Percentiles rank a stretch among this genome's conserved stretches.
phyloP scores from a whole-genome alignment of 495 filamentous ascomycete genomes.

The Aspergillus avenaceus region DNA sequence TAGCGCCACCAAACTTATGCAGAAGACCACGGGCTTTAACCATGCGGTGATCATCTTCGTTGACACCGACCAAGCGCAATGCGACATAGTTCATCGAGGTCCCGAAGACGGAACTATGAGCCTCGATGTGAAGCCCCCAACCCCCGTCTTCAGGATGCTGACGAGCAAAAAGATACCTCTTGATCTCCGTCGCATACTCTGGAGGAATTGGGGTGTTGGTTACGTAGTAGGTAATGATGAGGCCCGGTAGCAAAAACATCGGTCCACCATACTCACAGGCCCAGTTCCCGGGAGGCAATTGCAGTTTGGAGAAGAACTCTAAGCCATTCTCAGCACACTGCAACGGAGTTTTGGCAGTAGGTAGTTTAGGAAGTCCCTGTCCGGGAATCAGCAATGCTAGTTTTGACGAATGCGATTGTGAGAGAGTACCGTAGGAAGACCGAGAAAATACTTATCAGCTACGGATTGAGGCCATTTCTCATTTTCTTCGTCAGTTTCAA shows the following conservation, averaged over 20 bases:
- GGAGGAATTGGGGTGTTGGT: slow-evolving; percentile 85
- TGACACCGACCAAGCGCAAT: slow-evolving; percentile 82
- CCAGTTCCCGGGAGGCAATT: slow-evolving; percentile 89
- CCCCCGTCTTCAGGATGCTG: slow-evolving; percentile 87
- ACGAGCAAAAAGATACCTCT: slow-evolving; percentile 84
- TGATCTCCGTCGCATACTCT: slow-evolving; percentile 82
- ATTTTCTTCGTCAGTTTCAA: slow-evolving; percentile 69
- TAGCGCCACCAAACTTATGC: slow-evolving; percentile 81
- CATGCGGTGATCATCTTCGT: slow-evolving; percentile 79
- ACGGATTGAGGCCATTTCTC: slow-evolving; percentile 78
- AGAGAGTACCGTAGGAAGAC: slow-evolving; percentile 57
- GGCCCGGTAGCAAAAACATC: slow-evolving; percentile 80
- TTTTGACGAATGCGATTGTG: background rate
- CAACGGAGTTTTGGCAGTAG: slow-evolving; percentile 66
- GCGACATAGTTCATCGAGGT: slow-evolving; percentile 86
- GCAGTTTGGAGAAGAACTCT: slow-evolving; percentile 83
- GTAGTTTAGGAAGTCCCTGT: slow-evolving; percentile 69
- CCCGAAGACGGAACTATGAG: slow-evolving; percentile 87
- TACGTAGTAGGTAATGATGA: slow-evolving; percentile 85
- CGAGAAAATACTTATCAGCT: slow-evolving; percentile 82
- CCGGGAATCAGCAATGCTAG: slow-evolving; percentile 4
- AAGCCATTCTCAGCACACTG: slow-evolving; percentile 78
- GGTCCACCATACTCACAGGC: slow-evolving; percentile 93
- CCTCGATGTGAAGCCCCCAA: slow-evolving; percentile 96
- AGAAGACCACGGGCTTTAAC: slow-evolving; percentile 79